Base-by-base conservation (phyloP, 2,329 filamentous ascomycete species). In the Alternaria sp. region DNA sequence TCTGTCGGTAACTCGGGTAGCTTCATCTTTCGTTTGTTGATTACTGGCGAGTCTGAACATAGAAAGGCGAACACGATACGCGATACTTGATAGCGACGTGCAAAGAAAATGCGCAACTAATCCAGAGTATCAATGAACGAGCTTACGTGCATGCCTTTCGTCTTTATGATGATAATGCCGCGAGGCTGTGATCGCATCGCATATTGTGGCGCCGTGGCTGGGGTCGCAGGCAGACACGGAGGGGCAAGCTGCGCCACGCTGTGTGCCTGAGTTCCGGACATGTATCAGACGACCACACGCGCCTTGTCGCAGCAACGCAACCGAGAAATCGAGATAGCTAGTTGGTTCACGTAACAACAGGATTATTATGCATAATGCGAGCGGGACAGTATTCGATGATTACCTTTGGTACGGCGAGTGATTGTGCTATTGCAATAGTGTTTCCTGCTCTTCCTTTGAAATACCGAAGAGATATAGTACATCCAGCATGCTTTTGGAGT, bases 401-500 rank as follows among this genome's bases (percentile, higher is more conserved):
- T 40, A 56, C 23, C 54, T 25, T 21, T 45, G 9, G n/a, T 30
- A 36, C 19, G 25, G 19, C 17, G 10, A 17, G 6, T 45, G 3
- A 47, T 11, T 19, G 17, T 26, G 44, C 26, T 47, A 62, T 44
- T 54, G 76, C 58, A 80, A 76, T 58, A 89, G 76, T 66, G 81
- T 74, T 36, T 83, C 81, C 51, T 89, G 82, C 79, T 93, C 91
- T 67, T 90, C 86, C 44, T 83, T 83, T 0, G 88, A 89, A 64
- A 93, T 89, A 0, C 92, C 92, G 74, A 95, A 88, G 19, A 96
- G 78, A 74, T 92, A 90, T 54, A 94, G 81, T 67, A 96, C 79
- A 76, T 95, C 91, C 71, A 90, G 78, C 76, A 96, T 80, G 67
- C 85, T 91, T 64, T 88, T 85, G 21, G 89, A 87, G 74, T 96